Evolutionary conservation across 2,329 filamentous ascomycete species (phyloP), one percentile per base, ranked within the genome.

Genomic region (Cryphonectria radicalis): DNA sequence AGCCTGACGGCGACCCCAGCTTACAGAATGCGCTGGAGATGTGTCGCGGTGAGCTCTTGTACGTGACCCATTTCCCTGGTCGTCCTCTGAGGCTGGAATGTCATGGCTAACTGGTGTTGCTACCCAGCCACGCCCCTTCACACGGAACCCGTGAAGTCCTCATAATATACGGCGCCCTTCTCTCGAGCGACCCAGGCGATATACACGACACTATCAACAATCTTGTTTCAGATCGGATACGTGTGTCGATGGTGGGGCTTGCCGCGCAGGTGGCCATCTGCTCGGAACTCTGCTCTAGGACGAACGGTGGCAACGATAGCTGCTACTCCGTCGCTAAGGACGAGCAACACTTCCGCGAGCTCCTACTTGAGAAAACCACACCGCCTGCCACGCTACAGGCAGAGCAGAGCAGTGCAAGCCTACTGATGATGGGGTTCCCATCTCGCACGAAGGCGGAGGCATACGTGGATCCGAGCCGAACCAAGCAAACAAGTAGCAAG

Each of bases 351-450:
- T 96, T 96, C 78, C 89, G 91, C 42, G 94, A 98, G 77, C 87
- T 98, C n/a, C 87, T 98, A 73, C 91, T 98, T 79, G 91, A 90
- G 25, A 90, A 92, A 64, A 98, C 96, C 0, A 98, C 94, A 2
- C 96, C 96, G 0, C 96, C 95, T 0, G 91, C 94, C 25, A 93
- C 94, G 17, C 89, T 93, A 69, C 89, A 90, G 3, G 81, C 83
- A 57, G 87, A 88, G 74, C 86, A 88, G 76, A 86, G 84, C 72
- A 86, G 86, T 11, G 86, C 89, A 1, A 90, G 88, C 69, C 84
- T 99, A 57, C 88, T 99, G 37, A 97, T 97, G 93, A 99, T 99
- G 95, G 96, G 96, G 5, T 99, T 99, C 78, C 96, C 96, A 0
- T 97, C 93, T 7, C 89, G 95, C 53, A 92, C 92, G 2, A 89